phyloP scores from a whole-genome alignment of 2,329 filamentous ascomycete genomes.

The Talaromyces marneffei region DNA sequence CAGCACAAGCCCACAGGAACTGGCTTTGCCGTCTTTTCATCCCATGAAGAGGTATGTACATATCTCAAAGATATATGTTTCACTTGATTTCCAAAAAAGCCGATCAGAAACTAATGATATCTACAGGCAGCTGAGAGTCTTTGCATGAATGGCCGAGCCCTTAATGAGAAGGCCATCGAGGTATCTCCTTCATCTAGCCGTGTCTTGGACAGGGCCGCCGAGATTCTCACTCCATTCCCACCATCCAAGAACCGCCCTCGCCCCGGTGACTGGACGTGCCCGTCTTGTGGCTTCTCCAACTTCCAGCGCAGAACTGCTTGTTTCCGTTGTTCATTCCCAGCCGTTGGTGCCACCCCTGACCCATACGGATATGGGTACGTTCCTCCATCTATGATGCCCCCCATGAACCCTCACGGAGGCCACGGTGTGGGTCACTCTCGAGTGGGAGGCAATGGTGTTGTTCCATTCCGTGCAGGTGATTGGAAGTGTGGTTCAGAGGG shows the following conservation, averaged over 20 bases:
- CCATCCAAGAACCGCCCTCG: slow-evolving; percentile 97
- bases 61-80: background rate
- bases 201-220: slow-evolving; percentile 88
- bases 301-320: slow-evolving; percentile 97
- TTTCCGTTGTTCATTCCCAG: slow-evolving; percentile 99
- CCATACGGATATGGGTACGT: slow-evolving; percentile 56
- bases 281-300: slow-evolving; percentile 97
- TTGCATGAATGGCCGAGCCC: slow-evolving; percentile 96
- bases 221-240: slow-evolving; percentile 94
- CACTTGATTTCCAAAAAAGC: background rate
- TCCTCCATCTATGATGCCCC: slow-evolving; percentile 74
- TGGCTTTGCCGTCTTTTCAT: slow-evolving; percentile 97
- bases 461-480: slow-evolving; percentile 95
- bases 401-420: slow-evolving; percentile 57
- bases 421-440: slow-evolving; percentile 54
- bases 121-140: slow-evolving; percentile 92
- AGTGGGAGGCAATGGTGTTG: slow-evolving; percentile 71
- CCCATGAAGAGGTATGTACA: slow-evolving; percentile 81
- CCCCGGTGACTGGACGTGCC: slow-evolving; percentile 98
- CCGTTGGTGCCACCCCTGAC: slow-evolving; percentile 73
- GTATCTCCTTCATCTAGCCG: slow-evolving; percentile 96
- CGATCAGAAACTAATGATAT: slow-evolving; percentile 13
- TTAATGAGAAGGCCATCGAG: slow-evolving; percentile 98
- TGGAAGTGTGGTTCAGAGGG: slow-evolving; percentile 99
- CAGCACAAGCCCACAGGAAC: slow-evolving; percentile 99